phyloP scores from a whole-genome alignment of 495 filamentous ascomycete genomes.

The Talaromyces adpressus region DNA sequence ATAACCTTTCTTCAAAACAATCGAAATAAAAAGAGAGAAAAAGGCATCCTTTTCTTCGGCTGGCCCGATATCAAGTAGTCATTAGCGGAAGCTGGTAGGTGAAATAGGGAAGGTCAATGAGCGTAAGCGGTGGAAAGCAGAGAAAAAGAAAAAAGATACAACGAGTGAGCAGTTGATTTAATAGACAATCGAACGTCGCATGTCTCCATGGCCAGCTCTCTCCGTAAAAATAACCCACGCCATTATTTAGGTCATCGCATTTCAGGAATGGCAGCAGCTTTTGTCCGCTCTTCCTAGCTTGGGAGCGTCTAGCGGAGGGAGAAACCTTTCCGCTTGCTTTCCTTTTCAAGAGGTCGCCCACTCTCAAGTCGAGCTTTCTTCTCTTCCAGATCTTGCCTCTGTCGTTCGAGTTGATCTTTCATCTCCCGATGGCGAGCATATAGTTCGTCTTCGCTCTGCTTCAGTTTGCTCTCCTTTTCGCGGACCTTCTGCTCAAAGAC shows the following conservation, averaged over 20 bases:
- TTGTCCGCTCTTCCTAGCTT: slow-evolving; percentile 1
- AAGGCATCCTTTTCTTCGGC: slow-evolving; percentile 16
- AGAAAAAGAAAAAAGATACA: slow-evolving; percentile 27
- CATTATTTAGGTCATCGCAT: slow-evolving; percentile 9
- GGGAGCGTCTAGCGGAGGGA: slow-evolving; percentile 67
- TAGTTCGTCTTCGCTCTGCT: slow-evolving; percentile 97
- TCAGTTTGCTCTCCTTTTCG: slow-evolving; percentile 99
- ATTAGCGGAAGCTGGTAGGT: slow-evolving; percentile 25
- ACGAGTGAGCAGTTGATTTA: slow-evolving; percentile 19
- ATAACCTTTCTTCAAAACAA: slow-evolving; percentile 11
- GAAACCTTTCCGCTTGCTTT: slow-evolving; percentile 92
- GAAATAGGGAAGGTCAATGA: slow-evolving; percentile 27
- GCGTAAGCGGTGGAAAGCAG: slow-evolving; percentile 25
- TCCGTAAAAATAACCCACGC: slow-evolving; percentile 14
- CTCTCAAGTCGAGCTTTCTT: slow-evolving; percentile 93
- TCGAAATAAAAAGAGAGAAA: slow-evolving; percentile 14
- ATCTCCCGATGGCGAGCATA: slow-evolving; percentile 97
- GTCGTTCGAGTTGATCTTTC: slow-evolving; percentile 97
- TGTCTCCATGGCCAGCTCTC: slow-evolving; percentile 3
- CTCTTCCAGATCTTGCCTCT: slow-evolving; percentile 89
- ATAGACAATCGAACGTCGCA: slow-evolving; percentile 5
- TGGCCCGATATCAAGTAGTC: slow-evolving; percentile 27
- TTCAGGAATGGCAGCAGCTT: slow-evolving; percentile 13
- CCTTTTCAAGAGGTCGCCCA: slow-evolving; percentile 91
- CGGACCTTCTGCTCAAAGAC: slow-evolving; percentile 99